Conservation (phyloP, 2,329 filamentous ascomycete genomes). For the Phaeosphaeriaceae sp. region DNA sequence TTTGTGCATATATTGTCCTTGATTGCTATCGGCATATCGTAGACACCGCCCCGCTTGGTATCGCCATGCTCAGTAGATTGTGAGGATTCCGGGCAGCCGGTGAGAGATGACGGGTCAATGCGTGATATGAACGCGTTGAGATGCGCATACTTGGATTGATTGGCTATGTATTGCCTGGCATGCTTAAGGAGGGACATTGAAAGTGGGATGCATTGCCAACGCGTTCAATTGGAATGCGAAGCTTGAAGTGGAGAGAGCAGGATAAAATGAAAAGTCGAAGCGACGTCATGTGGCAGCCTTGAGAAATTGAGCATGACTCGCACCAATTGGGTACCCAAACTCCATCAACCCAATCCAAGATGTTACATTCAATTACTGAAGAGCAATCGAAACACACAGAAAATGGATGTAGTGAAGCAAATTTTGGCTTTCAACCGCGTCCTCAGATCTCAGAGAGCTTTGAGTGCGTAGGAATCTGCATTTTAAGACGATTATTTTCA, state of each 20-base stretch:
- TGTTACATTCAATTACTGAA: too few relatives aligned
- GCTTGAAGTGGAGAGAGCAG: constrained; percentile 10
- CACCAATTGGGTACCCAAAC: neutral
- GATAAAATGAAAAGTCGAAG: constrained; percentile 7
- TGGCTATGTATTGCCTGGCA: constrained; percentile 44
- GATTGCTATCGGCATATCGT: constrained; percentile 51
- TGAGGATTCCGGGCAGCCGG: constrained; percentile 27
- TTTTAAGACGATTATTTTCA: too few relatives aligned
- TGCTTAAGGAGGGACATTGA: constrained; percentile 49
- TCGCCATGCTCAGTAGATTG: constrained; percentile 10
- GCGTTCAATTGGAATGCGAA: constrained; percentile 14
- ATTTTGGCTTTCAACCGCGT: too few relatives aligned
- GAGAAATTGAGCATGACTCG: constrained; percentile 1
- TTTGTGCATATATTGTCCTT: constrained; percentile 61
- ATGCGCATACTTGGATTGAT: constrained; percentile 37
- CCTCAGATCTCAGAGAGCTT: too few relatives aligned
- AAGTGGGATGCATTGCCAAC: constrained; percentile 29
- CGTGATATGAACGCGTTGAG: constrained; percentile 50
- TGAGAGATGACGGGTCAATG: constrained; percentile 26
- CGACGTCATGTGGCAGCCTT: constrained; percentile 20
- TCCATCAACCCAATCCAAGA: neutral
- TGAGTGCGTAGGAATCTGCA: too few relatives aligned
- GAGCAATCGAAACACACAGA: too few relatives aligned
- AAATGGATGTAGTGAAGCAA: too few relatives aligned
- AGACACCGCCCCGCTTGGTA: constrained; percentile 7